Evolutionary conservation across 2,329 filamentous ascomycete genomes (phyloP), one percentile per base, ranked within the genome.

Genomic region (Myriosclerotinia curreyana): DNA sequence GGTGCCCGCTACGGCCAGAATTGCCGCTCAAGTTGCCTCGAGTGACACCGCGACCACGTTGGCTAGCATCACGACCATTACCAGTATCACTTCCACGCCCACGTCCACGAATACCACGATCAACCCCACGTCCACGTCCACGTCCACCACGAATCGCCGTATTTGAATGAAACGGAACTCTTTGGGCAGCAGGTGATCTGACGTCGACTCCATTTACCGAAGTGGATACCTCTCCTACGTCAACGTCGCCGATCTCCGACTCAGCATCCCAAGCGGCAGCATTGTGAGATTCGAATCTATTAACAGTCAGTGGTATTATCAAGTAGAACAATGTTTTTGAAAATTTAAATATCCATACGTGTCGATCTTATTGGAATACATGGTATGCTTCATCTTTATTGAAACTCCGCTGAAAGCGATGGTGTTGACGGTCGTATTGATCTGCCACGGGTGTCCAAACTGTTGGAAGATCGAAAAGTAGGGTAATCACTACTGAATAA

Each of bases 221-320:
- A 5, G 40, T 34, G 28, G 49, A 31, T 31, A 15, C 50, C 28
- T 46, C 36, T 15, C 22, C 48, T n/a, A 7, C 9, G 20, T 38
- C 44, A 5, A 7, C 9, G 20, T 38, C 44, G 9, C 38, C 54
- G 1, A 34, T 44, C 20, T 58, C 59, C 5, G 49, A 54, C 9
- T 54, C 60, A 5, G 38, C 20, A 25, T 53, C 25, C 60, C 60
- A 62, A 2, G 15, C 34, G 14, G 60, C 60, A 6, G 60, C 60
- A 20, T 25, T 48, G 8, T 55, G 25, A 9, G 50, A 44, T 17
- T 62, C 60, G 11, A 54, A 62, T 8, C 60, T 62, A 34, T 34
- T 14, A 20, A 14, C 9, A 9, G 28, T 62, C 28, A 62, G 60
- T 40, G 8, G 3, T 22, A 17, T 34, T 8, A 4, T 58, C 40